Percentiles rank a stretch among this genome's conserved stretches.
These are phyloP conservation scores for Flaveria sonorensis DNA, from an alignment of 129 eudicot genomes.

Conservation along the genomic window DNA sequence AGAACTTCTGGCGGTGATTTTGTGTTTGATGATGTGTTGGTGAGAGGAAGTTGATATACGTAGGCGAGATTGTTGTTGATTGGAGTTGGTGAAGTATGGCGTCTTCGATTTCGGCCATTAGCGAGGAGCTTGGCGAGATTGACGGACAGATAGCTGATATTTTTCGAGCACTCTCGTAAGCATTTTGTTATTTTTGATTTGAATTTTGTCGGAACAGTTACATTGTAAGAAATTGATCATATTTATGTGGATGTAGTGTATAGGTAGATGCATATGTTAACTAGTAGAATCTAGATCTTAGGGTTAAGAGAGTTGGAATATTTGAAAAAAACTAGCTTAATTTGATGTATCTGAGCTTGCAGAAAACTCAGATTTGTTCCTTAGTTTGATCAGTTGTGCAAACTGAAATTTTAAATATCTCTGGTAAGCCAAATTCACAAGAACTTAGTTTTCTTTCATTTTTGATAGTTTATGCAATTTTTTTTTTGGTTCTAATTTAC, in stretches of 20 bases:
- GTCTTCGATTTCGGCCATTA: slow-evolving; percentile 57
- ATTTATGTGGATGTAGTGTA: slow-evolving; percentile 2
- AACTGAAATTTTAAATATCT: neutral
- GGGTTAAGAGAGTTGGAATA: slow-evolving; percentile 5
- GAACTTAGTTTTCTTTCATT: neutral
- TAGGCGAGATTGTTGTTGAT: slow-evolving; percentile 11
- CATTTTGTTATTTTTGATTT: slow-evolving; percentile 1
- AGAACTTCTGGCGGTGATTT: slow-evolving; percentile 18
- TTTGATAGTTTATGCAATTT: too few species aligned
- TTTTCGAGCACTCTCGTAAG: slow-evolving; percentile 93
- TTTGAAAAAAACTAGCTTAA: neutral
- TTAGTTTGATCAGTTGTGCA: slow-evolving; percentile 19
- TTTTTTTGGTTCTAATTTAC: too few species aligned
- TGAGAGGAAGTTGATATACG: slow-evolving; percentile 11
- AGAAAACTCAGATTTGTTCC: slow-evolving; percentile 6
- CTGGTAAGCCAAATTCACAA: neutral
- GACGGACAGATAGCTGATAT: slow-evolving; percentile 84
- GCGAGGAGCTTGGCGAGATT: slow-evolving; percentile 93
- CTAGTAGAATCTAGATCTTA: slow-evolving; percentile 25
- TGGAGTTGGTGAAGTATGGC: slow-evolving; percentile 42
- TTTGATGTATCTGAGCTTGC: slow-evolving; percentile 20
- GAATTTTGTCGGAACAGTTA: slow-evolving; percentile 9
- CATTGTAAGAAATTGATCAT: slow-evolving; percentile 1
- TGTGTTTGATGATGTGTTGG: slow-evolving; percentile 26
- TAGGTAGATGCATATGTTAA: slow-evolving; percentile 9